These are phyloP conservation scores for Suillus alpinus DNA, from an alignment of 768 basidiomycete genomes.

Conservation along the genomic window DNA sequence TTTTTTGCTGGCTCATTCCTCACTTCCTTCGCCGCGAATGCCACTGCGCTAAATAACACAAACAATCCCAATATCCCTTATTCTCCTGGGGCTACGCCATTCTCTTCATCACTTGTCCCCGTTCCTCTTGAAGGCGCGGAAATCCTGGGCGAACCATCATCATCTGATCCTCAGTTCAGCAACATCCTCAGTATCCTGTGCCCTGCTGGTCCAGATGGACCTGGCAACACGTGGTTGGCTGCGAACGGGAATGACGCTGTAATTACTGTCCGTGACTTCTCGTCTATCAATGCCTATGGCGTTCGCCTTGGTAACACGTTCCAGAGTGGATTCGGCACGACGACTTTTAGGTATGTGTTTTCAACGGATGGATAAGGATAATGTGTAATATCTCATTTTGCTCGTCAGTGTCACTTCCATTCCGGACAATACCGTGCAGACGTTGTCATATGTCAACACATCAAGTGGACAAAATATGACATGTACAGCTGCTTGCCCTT, in stretches of 20 bases:
- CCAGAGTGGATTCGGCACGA: slow-evolving; percentile 74
- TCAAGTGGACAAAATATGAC: slow-evolving; percentile 69
- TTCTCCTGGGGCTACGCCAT: slow-evolving; percentile 78
- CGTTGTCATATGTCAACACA: slow-evolving; percentile 76
- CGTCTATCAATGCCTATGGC: slow-evolving; percentile 72
- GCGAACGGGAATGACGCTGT: slow-evolving; percentile 66
- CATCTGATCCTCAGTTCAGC: slow-evolving; percentile 56
- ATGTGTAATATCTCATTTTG: slow-evolving; percentile 12
- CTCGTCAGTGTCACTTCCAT: slow-evolving; percentile 74
- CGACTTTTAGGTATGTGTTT: slow-evolving; percentile 72
- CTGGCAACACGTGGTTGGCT: slow-evolving; percentile 84
- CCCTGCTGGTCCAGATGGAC: slow-evolving; percentile 77
- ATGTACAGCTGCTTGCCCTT: slow-evolving; percentile 76
- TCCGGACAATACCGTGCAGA: slow-evolving; percentile 82
- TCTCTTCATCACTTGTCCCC: slow-evolving; percentile 87
- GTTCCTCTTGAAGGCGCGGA: slow-evolving; percentile 63
- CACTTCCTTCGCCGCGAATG: slow-evolving; percentile 62
- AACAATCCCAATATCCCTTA: slow-evolving; percentile 86
- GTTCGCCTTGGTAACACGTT: slow-evolving; percentile 92
- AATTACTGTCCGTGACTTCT: slow-evolving; percentile 75
- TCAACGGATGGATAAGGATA: not conserved
- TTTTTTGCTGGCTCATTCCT: slow-evolving; percentile 90
- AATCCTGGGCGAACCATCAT: slow-evolving; percentile 59
- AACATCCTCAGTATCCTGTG: slow-evolving; percentile 76
- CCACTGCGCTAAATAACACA: slow-evolving; percentile 49